These are phyloP conservation scores for Aaosphaeria pasadenensis DNA, from an alignment of 2,329 filamentous ascomycete species.

Conservation along the genomic window DNA sequence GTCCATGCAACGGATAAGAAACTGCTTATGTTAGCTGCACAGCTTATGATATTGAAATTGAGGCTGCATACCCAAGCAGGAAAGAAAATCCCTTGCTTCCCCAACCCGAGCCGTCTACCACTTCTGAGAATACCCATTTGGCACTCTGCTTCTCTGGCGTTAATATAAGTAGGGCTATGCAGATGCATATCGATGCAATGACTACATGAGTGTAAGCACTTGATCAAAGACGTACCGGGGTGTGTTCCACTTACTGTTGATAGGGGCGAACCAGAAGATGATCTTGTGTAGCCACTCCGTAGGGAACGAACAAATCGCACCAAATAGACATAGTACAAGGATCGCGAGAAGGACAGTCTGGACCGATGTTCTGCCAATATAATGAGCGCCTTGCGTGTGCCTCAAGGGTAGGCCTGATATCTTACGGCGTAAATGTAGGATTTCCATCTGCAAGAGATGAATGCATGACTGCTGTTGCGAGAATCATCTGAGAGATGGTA, in stretches of 20 bases:
- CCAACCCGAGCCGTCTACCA: slow-evolving; percentile 63
- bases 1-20: slow-evolving; percentile 59
- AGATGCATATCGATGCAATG: slow-evolving; percentile 59
- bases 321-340: slow-evolving; percentile 53
- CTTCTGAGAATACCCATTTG: slow-evolving; percentile 59
- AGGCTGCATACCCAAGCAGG: slow-evolving; percentile 51
- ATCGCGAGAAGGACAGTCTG: slow-evolving; percentile 60
- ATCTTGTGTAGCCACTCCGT: slow-evolving; percentile 59
- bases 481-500: slow-evolving; percentile 62
- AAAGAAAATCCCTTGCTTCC: slow-evolving; percentile 61
- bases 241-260: slow-evolving; percentile 50
- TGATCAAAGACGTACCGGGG: background rate
- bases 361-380: slow-evolving; percentile 48
- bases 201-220: slow-evolving; percentile 33
- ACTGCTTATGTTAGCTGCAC: slow-evolving; percentile 24
- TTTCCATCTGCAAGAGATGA: slow-evolving; percentile 49
- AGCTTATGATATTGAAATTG: background rate
- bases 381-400: slow-evolving; percentile 1
- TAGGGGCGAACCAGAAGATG: slow-evolving; percentile 64
- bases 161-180: slow-evolving; percentile 55
- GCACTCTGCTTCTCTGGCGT: slow-evolving; percentile 59
- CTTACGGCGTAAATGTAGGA: slow-evolving; percentile 59
- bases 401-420: slow-evolving; percentile 1
- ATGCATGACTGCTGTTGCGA: slow-evolving; percentile 62
- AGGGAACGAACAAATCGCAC: slow-evolving; percentile 60